These are phyloP conservation scores for Euphorbia tirucalli DNA, from an alignment of 345 rosid genomes.

Conservation along the genomic window DNA sequence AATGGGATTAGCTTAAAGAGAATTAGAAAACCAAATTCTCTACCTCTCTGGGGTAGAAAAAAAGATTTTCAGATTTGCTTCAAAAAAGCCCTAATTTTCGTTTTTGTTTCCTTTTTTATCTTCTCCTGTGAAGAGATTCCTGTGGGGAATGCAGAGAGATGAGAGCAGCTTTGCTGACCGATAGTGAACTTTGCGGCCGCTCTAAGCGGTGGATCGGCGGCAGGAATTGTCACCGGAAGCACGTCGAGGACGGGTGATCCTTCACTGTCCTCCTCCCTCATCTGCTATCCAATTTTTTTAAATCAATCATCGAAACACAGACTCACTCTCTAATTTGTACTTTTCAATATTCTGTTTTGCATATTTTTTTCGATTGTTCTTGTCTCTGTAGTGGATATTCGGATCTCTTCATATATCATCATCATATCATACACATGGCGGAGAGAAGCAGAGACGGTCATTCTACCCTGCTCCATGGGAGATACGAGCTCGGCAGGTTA, in stretches of 20 bases:
- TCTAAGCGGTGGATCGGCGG: constrained; percentile 59
- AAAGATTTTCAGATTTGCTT: not conserved
- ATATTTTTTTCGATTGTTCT: not conserved
- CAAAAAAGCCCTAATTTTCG: not conserved
- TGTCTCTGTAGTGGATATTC: too few relatives aligned
- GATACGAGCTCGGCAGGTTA: constrained; percentile 81
- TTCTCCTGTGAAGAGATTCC: not conserved
- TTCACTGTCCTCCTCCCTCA: not conserved
- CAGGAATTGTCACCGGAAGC: constrained; percentile 88
- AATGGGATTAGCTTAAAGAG: not conserved
- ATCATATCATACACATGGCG: constrained; percentile 7
- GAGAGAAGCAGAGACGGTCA: constrained; percentile 22
- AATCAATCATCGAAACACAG: too few relatives aligned
- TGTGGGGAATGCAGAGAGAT: constrained; percentile 54
- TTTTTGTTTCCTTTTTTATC: not conserved
- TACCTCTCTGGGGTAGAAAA: not conserved
- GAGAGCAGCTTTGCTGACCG: constrained; percentile 24
- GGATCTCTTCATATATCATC: too few relatives aligned
- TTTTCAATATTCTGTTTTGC: not conserved
- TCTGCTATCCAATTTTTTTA: too few relatives aligned
- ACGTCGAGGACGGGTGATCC: constrained; percentile 97
- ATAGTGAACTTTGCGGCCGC: constrained; percentile 29
- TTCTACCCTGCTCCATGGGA: constrained; percentile 58
- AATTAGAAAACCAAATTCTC: not conserved
- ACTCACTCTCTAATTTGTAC: not conserved